A percentile compares a stretch with the other conserved stretches of the same genome.
These are phyloP conservation scores for Colletotrichum tropicicola DNA, from an alignment of 2,329 filamentous ascomycete species.

Conservation along the genomic window DNA sequence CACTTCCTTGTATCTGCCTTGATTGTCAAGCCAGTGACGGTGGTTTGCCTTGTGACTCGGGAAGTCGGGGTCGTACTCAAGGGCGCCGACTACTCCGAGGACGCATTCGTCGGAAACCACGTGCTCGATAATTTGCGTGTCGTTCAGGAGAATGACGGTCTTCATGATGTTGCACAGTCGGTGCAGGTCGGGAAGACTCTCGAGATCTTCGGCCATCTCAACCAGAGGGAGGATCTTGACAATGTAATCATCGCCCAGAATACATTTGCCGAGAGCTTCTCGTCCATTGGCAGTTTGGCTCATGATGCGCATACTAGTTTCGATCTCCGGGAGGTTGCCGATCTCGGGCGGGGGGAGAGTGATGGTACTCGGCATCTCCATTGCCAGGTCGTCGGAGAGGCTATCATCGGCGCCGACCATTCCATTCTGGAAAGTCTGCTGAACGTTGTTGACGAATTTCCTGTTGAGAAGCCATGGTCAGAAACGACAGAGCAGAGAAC, in stretches of 20 bases:
- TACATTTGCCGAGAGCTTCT: conserved; percentile 87
- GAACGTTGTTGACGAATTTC: conserved; percentile 90
- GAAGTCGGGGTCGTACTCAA: conserved; percentile 98
- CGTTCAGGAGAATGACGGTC: conserved; percentile 91
- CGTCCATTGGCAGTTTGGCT: conserved; percentile 79
- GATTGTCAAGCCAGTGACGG: conserved; percentile 88
- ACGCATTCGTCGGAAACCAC: conserved; percentile 91
- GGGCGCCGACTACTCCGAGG: conserved; percentile 89
- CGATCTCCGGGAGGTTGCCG: conserved; percentile 85
- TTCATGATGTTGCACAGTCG: conserved; percentile 98
- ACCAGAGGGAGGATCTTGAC: conserved; percentile 86
- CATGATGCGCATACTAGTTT: conserved; percentile 82
- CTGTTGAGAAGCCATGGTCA: conserved; percentile 52
- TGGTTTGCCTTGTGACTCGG: conserved; percentile 98
- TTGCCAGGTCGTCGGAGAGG: conserved; percentile 83
- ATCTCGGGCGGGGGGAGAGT: conserved; percentile 82
- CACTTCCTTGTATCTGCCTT: conserved; percentile 94
- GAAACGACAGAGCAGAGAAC: background rate
- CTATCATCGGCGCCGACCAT: conserved; percentile 74
- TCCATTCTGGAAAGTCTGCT: conserved; percentile 74
- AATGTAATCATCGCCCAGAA: conserved; percentile 88
- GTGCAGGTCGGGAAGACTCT: conserved; percentile 87
- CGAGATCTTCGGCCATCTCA: conserved; percentile 88
- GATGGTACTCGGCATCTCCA: conserved; percentile 77
- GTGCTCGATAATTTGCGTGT: conserved; percentile 92